A percentile compares a stretch with the other conserved stretches of the same genome.
phyloP scores from a whole-genome alignment of 179 eudicot species.

The Kewa caespitosa region DNA sequence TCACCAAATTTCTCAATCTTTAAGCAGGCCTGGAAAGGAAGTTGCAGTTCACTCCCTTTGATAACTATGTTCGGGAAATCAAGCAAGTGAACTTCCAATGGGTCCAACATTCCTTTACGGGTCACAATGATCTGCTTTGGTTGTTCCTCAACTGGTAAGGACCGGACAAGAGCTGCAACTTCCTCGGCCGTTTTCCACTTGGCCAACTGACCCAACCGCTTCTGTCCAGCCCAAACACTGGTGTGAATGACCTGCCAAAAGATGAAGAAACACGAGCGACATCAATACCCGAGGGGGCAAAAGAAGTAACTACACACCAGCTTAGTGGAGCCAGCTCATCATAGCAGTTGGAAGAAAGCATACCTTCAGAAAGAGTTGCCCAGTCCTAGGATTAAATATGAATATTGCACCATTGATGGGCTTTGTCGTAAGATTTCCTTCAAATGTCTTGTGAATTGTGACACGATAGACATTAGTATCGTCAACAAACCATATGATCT shows the following conservation, averaged over 20 bases:
- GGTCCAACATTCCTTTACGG: constrained; percentile 97
- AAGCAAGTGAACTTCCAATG: constrained; percentile 91
- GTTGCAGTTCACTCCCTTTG: constrained; percentile 96
- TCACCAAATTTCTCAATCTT: constrained; percentile 99
- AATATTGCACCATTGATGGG: constrained; percentile 98
- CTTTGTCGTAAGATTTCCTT: constrained; percentile 95
- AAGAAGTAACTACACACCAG: background rate
- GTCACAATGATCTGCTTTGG: constrained; percentile 96
- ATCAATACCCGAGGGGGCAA: background rate
- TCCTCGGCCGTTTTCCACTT: constrained; percentile 99
- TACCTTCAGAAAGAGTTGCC: constrained; percentile 95
- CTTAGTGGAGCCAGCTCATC: background rate
- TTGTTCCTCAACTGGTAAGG: constrained; percentile 97
- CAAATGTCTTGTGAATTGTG: constrained; percentile 98
- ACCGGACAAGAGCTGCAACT: constrained; percentile 94
- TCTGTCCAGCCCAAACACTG: constrained; percentile 99
- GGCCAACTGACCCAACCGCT: constrained; percentile 98
- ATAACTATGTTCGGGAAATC: constrained; percentile 99
- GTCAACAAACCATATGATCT: constrained; percentile 98
- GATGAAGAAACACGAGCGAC: background rate
- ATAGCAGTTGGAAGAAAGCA: background rate
- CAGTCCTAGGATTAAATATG: constrained; percentile 93
- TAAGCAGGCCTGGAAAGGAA: constrained; percentile 99
- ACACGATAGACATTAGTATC: constrained; percentile 99
- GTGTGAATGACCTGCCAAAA: constrained; percentile 88